Base-by-base conservation (phyloP, 805 yeast species). In the Spathaspora arborariae region DNA sequence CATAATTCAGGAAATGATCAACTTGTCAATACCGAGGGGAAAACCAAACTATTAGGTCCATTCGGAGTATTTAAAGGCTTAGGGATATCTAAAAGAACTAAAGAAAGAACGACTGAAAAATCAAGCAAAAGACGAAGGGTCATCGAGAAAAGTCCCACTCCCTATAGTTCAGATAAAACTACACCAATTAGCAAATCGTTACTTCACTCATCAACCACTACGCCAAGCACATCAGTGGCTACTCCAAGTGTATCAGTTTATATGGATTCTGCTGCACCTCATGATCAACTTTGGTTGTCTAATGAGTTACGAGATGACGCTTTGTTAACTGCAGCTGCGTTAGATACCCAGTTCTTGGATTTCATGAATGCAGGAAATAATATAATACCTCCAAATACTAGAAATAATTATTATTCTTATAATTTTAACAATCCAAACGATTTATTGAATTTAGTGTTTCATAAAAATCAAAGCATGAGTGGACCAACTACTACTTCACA, bases 221-320 rank as follows among this genome's bases (percentile, higher is more conserved):
- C 33, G 16, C 11, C 20, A 37, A 22, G 45, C 39, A 5, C 19
- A 24, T 3, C 20, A 24, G 13, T 35, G 2, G 18, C 47, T 49
- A 3, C 48, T 49, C 39, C 49, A 55, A 51, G 60, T 54, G 18
- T 30, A 5, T 30, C 35, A 30, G 18, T 30, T 8, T 30, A 30
- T 30, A 30, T 30, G 35, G 35, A 30, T 15, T 10, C 35, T 43
- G 47, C 49, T 4, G 52, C 49, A 41, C 55, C 63, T 4, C 67
- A 69, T 33, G 84, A 81, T 44, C 78, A 78, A 46, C 80, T 82
- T 53, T 84, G 89, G 89, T 69, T 85, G 19, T 81, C 89, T 13
- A 81, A 78, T 46, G 91, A 85, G 56, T 67, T 85, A 40, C 60
- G 85, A 44, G 88, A 82, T 52, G 90, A 85, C 55, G 90, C 89